phyloP scores from a whole-genome alignment of 305 asterid species.

The Euphrasia arctica region DNA sequence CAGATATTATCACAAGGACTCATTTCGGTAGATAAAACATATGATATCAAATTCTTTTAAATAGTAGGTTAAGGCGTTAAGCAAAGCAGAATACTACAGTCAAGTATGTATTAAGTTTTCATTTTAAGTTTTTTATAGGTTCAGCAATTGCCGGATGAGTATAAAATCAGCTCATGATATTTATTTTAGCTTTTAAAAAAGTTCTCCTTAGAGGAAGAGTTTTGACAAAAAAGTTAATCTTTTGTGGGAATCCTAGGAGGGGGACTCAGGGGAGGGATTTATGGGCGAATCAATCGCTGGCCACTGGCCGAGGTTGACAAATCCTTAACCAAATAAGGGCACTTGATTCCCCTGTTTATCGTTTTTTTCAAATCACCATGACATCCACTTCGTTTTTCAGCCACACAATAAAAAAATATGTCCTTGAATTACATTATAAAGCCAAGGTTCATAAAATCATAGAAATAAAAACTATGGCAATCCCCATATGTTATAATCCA shows the following conservation, averaged over 20 bases:
- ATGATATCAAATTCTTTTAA: conserved; percentile 2
- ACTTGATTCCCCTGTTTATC: too few species aligned
- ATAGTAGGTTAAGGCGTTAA: background rate
- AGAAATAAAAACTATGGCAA: conserved; percentile 1
- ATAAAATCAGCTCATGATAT: background rate
- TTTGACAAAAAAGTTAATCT: background rate
- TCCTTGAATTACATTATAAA: background rate
- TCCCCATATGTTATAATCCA: background rate
- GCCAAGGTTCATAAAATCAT: background rate
- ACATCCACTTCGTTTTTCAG: background rate
- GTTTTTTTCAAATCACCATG: background rate
- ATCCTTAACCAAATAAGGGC: too few species aligned
- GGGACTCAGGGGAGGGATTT: too few species aligned
- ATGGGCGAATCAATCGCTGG: too few species aligned
- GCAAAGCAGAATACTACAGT: background rate
- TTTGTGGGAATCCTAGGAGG: too few species aligned
- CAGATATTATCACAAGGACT: background rate
- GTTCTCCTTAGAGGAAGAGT: conserved; percentile 3
- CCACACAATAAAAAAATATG: background rate
- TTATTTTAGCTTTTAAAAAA: background rate
- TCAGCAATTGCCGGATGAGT: background rate
- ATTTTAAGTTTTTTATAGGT: background rate
- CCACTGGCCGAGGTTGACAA: too few species aligned
- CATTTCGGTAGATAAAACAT: background rate
- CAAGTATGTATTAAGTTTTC: background rate